Conservation (phyloP, 768 basidiomycete species). For the Kwoniella mangroviensis region DNA sequence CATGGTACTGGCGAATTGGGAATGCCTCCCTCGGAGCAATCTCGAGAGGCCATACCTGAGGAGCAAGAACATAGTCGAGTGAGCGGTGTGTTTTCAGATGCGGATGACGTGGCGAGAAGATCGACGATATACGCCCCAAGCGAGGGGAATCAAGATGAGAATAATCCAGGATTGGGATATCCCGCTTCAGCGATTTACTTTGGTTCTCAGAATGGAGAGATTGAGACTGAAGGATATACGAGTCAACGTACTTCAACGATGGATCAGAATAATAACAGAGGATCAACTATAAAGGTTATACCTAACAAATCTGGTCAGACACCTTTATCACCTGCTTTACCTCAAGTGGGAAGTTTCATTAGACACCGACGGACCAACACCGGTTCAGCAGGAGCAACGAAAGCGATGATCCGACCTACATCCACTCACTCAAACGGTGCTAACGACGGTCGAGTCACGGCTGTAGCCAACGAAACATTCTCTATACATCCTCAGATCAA, state of each 20-base stretch:
- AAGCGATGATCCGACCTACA: conserved; percentile 16
- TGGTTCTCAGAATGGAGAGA: conserved; percentile 42
- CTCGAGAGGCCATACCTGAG: conserved; percentile 18
- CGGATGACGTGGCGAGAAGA: conserved; percentile 43
- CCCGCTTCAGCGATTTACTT: conserved; percentile 55
- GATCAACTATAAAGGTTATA: conserved; percentile 51
- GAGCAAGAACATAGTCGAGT: conserved; percentile 15
- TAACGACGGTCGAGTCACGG: conserved; percentile 49
- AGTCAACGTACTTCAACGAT: conserved; percentile 21
- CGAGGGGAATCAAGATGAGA: conserved; percentile 16
- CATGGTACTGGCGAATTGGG: conserved; percentile 27
- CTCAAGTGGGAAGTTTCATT: conserved; percentile 51
- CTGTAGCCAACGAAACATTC: conserved; percentile 55
- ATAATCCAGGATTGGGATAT: conserved; percentile 48
- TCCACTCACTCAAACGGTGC: conserved; percentile 7
- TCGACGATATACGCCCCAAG: conserved; percentile 39
- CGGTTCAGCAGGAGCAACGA: conserved; percentile 15
- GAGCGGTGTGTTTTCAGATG: conserved; percentile 49
- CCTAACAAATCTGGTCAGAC: conserved; percentile 26
- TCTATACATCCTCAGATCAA: conserved; percentile 55
- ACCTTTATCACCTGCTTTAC: conserved; percentile 54
- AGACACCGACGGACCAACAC: conserved; percentile 36
- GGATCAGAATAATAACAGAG: conserved; percentile 21
- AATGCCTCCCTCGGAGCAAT: conserved; percentile 30
- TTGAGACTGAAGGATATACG: conserved; percentile 18